phyloP scores from a whole-genome alignment of 805 yeast species.

The Candida chilensis region DNA sequence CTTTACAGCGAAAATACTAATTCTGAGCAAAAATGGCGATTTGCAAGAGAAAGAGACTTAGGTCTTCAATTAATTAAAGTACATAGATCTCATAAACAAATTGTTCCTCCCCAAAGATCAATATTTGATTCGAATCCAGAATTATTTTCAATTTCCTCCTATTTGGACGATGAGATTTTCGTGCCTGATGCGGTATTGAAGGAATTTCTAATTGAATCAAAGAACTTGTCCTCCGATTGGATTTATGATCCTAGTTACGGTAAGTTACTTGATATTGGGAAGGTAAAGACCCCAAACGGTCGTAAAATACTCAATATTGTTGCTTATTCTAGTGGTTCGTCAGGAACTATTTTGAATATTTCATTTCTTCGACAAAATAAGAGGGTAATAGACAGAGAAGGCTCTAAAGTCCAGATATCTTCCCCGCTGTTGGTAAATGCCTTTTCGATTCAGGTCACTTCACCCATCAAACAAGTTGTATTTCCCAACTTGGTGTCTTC shows the following conservation, averaged over 20 bases:
- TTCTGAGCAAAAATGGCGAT: conserved; percentile 9
- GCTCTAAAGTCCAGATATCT: conserved; percentile 1
- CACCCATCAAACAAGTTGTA: conserved; percentile 23
- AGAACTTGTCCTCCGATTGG: conserved; percentile 10
- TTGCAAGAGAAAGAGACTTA: conserved; percentile 13
- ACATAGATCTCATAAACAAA: conserved; percentile 4
- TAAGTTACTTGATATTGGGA: conserved; percentile 10
- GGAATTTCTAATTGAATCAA: conserved; percentile 13
- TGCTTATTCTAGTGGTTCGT: conserved; percentile 19
- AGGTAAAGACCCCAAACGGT: conserved; percentile 5
- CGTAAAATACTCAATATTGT: conserved; percentile 6
- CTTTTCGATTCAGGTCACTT: conserved; percentile 6
- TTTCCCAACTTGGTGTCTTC: conserved; percentile 5
- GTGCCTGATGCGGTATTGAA: conserved; percentile 14
- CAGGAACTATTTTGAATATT: conserved; percentile 18
- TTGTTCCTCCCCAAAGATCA: conserved; percentile 4
- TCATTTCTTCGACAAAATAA: conserved; percentile 7
- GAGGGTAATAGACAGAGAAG: not conserved
- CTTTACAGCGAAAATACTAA: conserved; percentile 7
- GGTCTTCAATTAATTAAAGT: conserved; percentile 8
- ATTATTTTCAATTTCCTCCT: no score
- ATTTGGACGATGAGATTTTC: conserved; percentile 8
- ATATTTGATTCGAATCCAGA: conserved; percentile 1
- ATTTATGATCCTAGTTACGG: conserved; percentile 27
- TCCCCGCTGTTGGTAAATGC: not conserved